Conservation (phyloP, 75 land plant species). For the Ceratopteris richardii region DNA sequence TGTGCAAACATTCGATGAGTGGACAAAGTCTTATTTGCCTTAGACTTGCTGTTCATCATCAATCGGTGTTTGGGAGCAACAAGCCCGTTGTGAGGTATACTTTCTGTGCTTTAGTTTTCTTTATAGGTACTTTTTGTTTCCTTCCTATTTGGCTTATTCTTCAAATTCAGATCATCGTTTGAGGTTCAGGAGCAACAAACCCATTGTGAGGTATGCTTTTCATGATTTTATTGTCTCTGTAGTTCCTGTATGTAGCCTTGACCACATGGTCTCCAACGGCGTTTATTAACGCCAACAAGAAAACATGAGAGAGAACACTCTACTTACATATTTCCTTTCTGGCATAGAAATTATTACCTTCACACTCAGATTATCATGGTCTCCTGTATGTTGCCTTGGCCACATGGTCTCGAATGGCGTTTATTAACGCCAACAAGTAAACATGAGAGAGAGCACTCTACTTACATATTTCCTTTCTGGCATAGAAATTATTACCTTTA, state of each 20-base stretch:
- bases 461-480: background rate
- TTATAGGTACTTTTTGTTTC: background rate
- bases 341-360: background rate
- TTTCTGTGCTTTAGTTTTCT: background rate
- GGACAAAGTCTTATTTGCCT: too few species aligned
- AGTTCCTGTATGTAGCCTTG: too few species aligned
- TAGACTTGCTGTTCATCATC: too few species aligned
- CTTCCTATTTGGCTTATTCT: too few species aligned
- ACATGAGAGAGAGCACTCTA: too few species aligned
- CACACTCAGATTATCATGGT: background rate
- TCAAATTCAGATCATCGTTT: too few species aligned
- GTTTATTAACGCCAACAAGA: constrained; percentile 2
- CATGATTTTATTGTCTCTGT: too few species aligned
- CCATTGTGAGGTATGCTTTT: background rate
- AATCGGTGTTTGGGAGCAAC: background rate
- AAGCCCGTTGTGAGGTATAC: background rate
- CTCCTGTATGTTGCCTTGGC: background rate
- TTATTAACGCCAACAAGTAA: constrained; percentile 1
- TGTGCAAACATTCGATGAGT: background rate
- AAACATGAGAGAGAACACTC: too few species aligned
- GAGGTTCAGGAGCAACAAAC: too few species aligned
- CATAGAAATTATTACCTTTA: background rate
- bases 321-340: too few species aligned
- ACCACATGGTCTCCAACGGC: background rate
- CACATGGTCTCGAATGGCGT: background rate